Base-by-base conservation (phyloP, 371 early-diverging fungal species). In the Sporodiniella umbellata region DNA sequence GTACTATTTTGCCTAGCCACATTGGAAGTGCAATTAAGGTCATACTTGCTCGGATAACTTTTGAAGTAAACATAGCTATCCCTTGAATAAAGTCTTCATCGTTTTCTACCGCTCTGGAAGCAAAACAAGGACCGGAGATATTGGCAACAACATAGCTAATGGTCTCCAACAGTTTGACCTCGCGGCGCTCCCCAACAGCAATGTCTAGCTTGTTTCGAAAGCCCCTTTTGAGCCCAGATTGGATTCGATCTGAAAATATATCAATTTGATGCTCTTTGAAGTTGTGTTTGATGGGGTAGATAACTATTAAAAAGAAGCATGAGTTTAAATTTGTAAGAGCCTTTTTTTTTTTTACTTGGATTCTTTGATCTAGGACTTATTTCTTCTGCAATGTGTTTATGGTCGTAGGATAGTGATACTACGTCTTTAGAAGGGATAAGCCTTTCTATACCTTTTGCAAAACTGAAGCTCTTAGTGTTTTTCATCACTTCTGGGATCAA, bases 81-180 rank as follows among this genome's bases (percentile, higher is more conserved):
- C 60, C 46, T 23, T 28, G 26, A 10, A 71, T 56, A 21, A 71
- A 35, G 0, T 57, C 63, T 31, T 43, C 28, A 40, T 65, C 44
- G 8, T 43, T 30, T 0, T 55, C 65, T 3, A 62, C 60, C 11
- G 55, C 42, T 12, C 58, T 56, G 1, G 61, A 68, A 3, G 72
- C 72, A 48, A 71, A 71, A 30, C 68, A 64, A 1, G 57, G 51
- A 26, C 66, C 62, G 1, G 68, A 65, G 15, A 71, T 62, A 12
- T 54, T 24, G 0, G 72, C 56, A 8, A 71, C 57, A 10, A 61
- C 22, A 1, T 46, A 26, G 15, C 60, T 49, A 3, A 71, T 26
- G 10, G 49, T 39, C 8, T 52, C 42, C 48, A 56, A 51, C 0
- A 53, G 42, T 12, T 54, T 28, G 0, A 71, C 45, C 1, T 38